Evolutionary conservation across 257 asterid species (phyloP).

Genomic region (Solanum commersonii): DNA sequence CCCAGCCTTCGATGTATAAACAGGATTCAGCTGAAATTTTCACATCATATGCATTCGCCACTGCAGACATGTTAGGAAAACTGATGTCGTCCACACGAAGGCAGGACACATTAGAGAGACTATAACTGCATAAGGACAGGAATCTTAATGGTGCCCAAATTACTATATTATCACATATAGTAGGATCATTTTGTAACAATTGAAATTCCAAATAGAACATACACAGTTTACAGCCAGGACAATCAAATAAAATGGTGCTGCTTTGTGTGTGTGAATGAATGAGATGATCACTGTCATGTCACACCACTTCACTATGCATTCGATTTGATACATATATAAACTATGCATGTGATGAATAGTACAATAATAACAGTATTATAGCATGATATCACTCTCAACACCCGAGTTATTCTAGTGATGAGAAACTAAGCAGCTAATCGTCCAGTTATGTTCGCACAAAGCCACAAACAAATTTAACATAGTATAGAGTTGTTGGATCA

Average conservation of each 20-base stretch:
- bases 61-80: neutral
- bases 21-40: neutral
- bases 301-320: neutral
- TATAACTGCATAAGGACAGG: neutral
- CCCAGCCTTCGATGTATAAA: neutral
- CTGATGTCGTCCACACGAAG: neutral
- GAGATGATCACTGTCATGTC: neutral
- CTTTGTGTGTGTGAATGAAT: neutral
- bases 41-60: neutral
- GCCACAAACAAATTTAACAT: neutral
- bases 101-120: neutral
- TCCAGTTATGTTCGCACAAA: neutral
- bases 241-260: neutral
- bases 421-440: neutral
- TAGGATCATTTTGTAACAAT: neutral
- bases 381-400: neutral
- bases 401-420: neutral
- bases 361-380: neutral
- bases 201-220: neutral
- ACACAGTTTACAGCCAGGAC: neutral
- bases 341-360: neutral
- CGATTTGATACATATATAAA: neutral
- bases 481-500: neutral
- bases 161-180: neutral
- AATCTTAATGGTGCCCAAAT: neutral